A percentile compares a stretch with the other conserved stretches of the same genome.
Conservation (phyloP, 108 stramenopile species). For the Fragilariopsis cylindrus region DNA sequence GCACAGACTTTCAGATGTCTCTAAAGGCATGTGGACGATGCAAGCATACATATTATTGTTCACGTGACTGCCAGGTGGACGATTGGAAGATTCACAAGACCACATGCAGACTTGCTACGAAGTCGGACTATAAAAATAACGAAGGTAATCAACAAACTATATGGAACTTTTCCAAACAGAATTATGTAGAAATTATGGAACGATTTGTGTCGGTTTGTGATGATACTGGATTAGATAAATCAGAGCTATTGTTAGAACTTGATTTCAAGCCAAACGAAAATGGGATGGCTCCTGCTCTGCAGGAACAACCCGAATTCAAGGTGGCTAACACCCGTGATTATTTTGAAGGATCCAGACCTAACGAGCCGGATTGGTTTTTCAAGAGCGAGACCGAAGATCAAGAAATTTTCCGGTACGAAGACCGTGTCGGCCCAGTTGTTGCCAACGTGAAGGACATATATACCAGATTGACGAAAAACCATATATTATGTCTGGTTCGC, state of each 20-base stretch:
- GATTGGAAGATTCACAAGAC: too few species aligned
- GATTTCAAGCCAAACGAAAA: conserved; percentile 9
- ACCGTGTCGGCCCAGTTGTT: too few species aligned
- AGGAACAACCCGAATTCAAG: conserved; percentile 23
- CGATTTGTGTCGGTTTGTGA: conserved; percentile 10
- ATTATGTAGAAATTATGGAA: conserved; percentile 18
- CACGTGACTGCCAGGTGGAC: too few species aligned
- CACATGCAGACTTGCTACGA: neutral
- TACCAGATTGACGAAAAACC: too few species aligned
- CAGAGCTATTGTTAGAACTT: conserved; percentile 21
- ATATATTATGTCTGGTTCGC: too few species aligned
- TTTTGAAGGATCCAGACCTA: conserved; percentile 22
- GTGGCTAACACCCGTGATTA: conserved; percentile 17
- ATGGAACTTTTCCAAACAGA: conserved; percentile 5
- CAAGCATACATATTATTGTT: too few species aligned
- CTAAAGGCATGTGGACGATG: too few species aligned
- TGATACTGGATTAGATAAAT: conserved; percentile 9
- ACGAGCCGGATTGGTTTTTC: conserved; percentile 30
- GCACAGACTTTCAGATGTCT: too few species aligned
- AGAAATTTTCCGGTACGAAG: too few species aligned
- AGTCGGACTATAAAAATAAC: neutral
- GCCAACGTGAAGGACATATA: too few species aligned
- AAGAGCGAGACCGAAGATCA: conserved; percentile 12
- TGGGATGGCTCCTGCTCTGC: conserved; percentile 18
- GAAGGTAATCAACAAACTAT: neutral